Conservation (phyloP, 352 stramenopile genomes). For the Globisporangium middletonii region DNA sequence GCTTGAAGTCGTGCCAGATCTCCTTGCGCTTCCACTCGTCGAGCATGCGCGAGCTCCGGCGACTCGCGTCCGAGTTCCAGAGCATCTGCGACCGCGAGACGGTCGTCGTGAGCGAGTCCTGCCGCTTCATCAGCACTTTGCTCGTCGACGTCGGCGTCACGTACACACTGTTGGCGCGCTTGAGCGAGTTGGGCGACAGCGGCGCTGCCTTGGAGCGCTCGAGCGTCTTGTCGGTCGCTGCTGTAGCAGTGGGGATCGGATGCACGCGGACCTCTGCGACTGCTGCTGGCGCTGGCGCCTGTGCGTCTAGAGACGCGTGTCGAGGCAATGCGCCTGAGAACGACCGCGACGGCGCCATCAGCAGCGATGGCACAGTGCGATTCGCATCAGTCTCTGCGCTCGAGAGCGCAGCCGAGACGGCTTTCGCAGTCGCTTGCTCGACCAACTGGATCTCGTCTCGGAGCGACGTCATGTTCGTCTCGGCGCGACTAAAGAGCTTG, state of each 20-base stretch:
- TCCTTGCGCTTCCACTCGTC: slow-evolving; percentile 71
- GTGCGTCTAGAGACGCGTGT: background rate
- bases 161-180: slow-evolving; percentile 36
- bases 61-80: slow-evolving; percentile 25
- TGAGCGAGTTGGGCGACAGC: slow-evolving; percentile 26
- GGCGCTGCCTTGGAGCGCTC: slow-evolving; percentile 14
- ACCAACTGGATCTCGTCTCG: slow-evolving; percentile 10
- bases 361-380: background rate
- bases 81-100: slow-evolving; percentile 34
- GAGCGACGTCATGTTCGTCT: slow-evolving; percentile 5
- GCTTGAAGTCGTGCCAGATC: slow-evolving; percentile 70
- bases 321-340: background rate
- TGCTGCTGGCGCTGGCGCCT: background rate
- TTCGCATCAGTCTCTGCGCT: background rate
- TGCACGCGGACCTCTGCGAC: slow-evolving; percentile 17
- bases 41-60: slow-evolving; percentile 41
- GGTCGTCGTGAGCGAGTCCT: slow-evolving; percentile 11
- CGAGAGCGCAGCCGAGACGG: slow-evolving; percentile 1
- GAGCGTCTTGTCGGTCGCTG: slow-evolving; percentile 10
- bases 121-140: slow-evolving; percentile 17
- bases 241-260: slow-evolving; percentile 15
- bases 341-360: background rate
- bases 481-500: slow-evolving; percentile 5
- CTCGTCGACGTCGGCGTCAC: slow-evolving; percentile 11
- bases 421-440: slow-evolving; percentile 4